Conservation (phyloP, 2,329 filamentous ascomycete species). For the Pezicula neosporulosa region DNA sequence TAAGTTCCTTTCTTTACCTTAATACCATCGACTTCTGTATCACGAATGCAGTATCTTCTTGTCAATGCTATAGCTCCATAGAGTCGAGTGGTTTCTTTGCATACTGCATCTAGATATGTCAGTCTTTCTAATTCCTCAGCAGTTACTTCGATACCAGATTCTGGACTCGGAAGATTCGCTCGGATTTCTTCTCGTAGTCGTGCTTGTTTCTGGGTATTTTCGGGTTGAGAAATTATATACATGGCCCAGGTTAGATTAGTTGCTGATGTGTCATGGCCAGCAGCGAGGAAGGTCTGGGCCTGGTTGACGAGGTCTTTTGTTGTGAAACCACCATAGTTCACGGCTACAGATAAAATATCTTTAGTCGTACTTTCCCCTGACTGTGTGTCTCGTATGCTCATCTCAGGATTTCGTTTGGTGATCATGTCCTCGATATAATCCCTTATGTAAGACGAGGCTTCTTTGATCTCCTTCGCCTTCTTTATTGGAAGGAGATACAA, state of each 20-base stretch:
- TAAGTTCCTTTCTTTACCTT: conserved; percentile 65
- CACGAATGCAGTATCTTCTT: conserved; percentile 55
- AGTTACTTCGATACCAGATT: conserved; percentile 38
- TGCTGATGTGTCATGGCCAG: conserved; percentile 73
- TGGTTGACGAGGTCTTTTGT: conserved; percentile 78
- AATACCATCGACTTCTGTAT: conserved; percentile 62
- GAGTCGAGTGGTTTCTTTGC: conserved; percentile 70
- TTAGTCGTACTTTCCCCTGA: conserved; percentile 41
- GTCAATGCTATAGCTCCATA: conserved; percentile 70
- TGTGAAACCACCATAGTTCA: conserved; percentile 68
- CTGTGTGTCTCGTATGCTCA: conserved; percentile 58
- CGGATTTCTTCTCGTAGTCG: conserved; percentile 66
- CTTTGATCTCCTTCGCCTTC: conserved; percentile 56
- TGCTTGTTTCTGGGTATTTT: conserved; percentile 57
- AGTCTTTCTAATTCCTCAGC: conserved; percentile 62
- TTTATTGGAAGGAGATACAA: conserved; percentile 49
- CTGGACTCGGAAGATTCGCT: conserved; percentile 50
- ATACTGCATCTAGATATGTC: conserved; percentile 74
- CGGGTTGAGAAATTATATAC: conserved; percentile 56
- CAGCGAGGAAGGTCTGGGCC: conserved; percentile 82
- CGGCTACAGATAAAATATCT: conserved; percentile 79
- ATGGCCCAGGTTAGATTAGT: conserved; percentile 69
- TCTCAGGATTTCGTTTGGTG: conserved; percentile 57
- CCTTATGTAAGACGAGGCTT: conserved; percentile 54
- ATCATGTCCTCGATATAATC: conserved; percentile 58